A percentile compares a stretch with the other conserved stretches of the same genome.
Conservation (phyloP, 2,329 filamentous ascomycete species). For the Onygena corvina region DNA sequence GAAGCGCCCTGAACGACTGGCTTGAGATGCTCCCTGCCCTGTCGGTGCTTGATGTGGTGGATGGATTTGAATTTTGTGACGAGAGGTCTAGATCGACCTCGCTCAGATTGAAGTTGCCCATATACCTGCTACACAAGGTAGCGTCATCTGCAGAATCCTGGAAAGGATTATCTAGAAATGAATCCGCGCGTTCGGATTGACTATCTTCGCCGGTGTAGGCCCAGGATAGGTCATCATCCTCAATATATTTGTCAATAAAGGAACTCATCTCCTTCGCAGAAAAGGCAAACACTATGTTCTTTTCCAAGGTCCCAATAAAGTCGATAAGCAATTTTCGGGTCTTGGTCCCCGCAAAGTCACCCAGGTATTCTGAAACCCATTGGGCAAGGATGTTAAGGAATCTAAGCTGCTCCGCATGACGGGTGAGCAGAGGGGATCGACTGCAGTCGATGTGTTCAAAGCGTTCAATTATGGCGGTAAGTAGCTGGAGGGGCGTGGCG, state of each 20-base stretch:
- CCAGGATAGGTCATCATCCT: constrained; percentile 91
- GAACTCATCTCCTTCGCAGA: constrained; percentile 74
- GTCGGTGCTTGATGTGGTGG: constrained; percentile 29
- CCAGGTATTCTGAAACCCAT: constrained; percentile 83
- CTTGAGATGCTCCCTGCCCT: constrained; percentile 30
- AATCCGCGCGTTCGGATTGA: constrained; percentile 30
- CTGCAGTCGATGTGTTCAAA: constrained; percentile 64
- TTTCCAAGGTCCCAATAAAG: constrained; percentile 63
- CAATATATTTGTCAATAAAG: constrained; percentile 61
- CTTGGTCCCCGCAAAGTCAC: constrained; percentile 72
- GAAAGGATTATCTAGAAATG: constrained; percentile 30
- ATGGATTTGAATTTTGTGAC: constrained; percentile 30
- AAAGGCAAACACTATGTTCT: constrained; percentile 68
- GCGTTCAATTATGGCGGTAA: constrained; percentile 53
- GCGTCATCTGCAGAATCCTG: constrained; percentile 31
- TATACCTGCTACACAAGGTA: constrained; percentile 23
- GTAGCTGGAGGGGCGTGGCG: constrained; percentile 64
- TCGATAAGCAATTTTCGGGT: constrained; percentile 61
- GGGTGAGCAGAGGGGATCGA: constrained; percentile 60
- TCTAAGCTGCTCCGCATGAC: constrained; percentile 68
- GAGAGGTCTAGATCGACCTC: constrained; percentile 30
- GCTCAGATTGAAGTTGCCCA: constrained; percentile 30
- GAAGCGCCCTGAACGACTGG: constrained; percentile 31
- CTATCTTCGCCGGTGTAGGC: constrained; percentile 59
- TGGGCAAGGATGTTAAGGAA: constrained; percentile 73